phyloP scores from a whole-genome alignment of 768 basidiomycete species.

The Hebeloma cylindrosporum region DNA sequence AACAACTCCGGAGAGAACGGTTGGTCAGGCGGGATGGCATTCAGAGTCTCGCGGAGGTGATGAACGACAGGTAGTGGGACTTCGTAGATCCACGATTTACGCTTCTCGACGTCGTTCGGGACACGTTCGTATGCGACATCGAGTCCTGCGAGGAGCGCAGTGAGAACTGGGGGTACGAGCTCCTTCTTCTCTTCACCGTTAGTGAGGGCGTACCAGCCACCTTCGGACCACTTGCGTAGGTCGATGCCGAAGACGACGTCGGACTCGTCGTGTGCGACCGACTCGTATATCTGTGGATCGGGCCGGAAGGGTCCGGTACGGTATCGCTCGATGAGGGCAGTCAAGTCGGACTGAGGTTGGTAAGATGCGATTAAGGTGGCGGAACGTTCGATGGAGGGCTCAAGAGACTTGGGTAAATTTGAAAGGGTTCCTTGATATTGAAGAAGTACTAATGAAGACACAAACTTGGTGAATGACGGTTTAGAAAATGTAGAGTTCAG shows the following conservation, averaged over 20 bases:
- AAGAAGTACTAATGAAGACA: constrained; percentile 55
- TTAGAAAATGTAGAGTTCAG: neutral
- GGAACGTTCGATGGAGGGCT: constrained; percentile 65
- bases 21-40: constrained; percentile 60
- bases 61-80: constrained; percentile 83
- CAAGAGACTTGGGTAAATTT: constrained; percentile 67
- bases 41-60: constrained; percentile 81
- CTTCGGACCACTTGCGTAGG: constrained; percentile 87
- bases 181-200: constrained; percentile 61
- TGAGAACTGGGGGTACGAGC: constrained; percentile 70
- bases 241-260: constrained; percentile 93
- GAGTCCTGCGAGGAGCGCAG: constrained; percentile 62
- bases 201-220: constrained; percentile 63
- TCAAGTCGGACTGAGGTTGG: constrained; percentile 85
- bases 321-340: constrained; percentile 87
- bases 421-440: constrained; percentile 84
- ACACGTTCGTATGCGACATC: constrained; percentile 61
- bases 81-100: constrained; percentile 95
- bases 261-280: constrained; percentile 75
- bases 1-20: constrained; percentile 53
- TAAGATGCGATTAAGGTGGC: constrained; percentile 77
- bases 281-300: constrained; percentile 81
- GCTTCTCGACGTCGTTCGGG: constrained; percentile 71
- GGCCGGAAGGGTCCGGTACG: constrained; percentile 94
- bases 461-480: neutral